Evolutionary conservation across 495 filamentous ascomycete genomes (phyloP).

Genomic region (Evansstolkia leycettana): DNA sequence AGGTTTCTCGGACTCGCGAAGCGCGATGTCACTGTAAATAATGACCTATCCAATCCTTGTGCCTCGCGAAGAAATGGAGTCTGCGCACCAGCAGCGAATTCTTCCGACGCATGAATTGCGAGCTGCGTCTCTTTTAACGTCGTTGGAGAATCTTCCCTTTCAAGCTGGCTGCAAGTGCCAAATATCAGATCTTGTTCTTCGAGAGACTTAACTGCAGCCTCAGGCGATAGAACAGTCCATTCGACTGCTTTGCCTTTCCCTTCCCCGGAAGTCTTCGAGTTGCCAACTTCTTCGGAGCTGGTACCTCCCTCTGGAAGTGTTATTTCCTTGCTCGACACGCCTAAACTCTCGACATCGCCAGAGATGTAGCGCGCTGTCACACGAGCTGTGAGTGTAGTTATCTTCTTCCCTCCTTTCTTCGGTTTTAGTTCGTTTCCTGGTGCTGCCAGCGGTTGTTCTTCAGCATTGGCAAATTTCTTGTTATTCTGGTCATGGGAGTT

Average conservation of each 20-base stretch:
- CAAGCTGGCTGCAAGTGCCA: slow-evolving; percentile 85
- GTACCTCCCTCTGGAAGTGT: not conserved
- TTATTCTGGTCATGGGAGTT: slow-evolving; percentile 3
- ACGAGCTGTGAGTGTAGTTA: slow-evolving; percentile 72
- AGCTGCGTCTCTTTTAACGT: slow-evolving; percentile 55
- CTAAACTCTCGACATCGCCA: slow-evolving; percentile 6
- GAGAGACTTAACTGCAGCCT: slow-evolving; percentile 54
- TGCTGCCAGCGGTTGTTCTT: slow-evolving; percentile 3
- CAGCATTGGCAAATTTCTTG: slow-evolving; percentile 5
- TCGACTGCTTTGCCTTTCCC: slow-evolving; percentile 20
- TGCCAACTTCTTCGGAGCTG: not conserved
- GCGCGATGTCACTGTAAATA: slow-evolving; percentile 11
- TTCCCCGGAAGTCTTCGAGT: slow-evolving; percentile 2
- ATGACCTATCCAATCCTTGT: not conserved
- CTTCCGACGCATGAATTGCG: slow-evolving; percentile 53
- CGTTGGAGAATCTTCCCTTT: slow-evolving; percentile 58
- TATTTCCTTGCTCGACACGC: not conserved
- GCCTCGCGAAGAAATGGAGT: not conserved
- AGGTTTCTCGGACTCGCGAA: slow-evolving; percentile 30
- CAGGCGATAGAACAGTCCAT: slow-evolving; percentile 56
- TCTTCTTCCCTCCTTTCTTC: slow-evolving; percentile 56
- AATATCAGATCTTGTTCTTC: slow-evolving; percentile 74
- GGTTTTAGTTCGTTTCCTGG: slow-evolving; percentile 25
- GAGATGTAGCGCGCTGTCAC: slow-evolving; percentile 63
- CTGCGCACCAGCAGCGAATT: not conserved